These are phyloP conservation scores for Cryptococcus amylolentus DNA, from an alignment of 1,284 basidiomycete genomes.

Conservation along the genomic window DNA sequence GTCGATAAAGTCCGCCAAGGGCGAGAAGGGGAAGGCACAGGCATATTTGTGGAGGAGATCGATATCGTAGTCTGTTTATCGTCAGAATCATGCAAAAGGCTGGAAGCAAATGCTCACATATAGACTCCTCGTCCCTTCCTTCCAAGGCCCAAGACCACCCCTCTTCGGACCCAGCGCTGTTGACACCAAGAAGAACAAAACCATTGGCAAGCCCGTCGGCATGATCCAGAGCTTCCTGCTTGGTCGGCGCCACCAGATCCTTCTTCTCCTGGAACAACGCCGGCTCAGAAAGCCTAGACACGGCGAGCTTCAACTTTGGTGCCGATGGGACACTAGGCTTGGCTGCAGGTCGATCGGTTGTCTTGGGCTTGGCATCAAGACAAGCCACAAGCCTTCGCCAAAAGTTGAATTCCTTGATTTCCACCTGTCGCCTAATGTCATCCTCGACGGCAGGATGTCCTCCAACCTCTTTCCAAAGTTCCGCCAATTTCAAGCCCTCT, in stretches of 20 bases:
- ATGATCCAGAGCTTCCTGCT: conserved; percentile 43
- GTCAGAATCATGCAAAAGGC: conserved; percentile 3
- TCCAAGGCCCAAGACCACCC: conserved; percentile 63
- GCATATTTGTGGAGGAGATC: conserved; percentile 63
- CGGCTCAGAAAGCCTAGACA: conserved; percentile 8
- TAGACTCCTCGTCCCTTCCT: conserved; percentile 63
- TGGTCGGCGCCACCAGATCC: conserved; percentile 49
- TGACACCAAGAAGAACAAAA: conserved; percentile 42
- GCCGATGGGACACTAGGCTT: neutral
- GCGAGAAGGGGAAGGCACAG: conserved; percentile 62
- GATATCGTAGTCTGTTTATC: conserved; percentile 63
- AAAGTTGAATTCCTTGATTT: conserved; percentile 42
- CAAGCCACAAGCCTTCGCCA: conserved; percentile 37
- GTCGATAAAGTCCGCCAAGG: conserved; percentile 60
- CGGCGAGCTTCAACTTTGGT: neutral
- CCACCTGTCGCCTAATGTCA: conserved; percentile 34
- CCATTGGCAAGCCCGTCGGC: conserved; percentile 47
- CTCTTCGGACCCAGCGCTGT: conserved; percentile 33
- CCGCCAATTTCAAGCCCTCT: conserved; percentile 38
- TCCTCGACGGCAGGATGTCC: conserved; percentile 38
- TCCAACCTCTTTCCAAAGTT: conserved; percentile 35
- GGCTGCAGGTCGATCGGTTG: neutral
- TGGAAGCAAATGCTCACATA: conserved; percentile 56
- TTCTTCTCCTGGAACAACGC: conserved; percentile 42
- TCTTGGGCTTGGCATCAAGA: conserved; percentile 3